Percentiles rank a stretch among this genome's conserved stretches.
phyloP scores from a whole-genome alignment of 2,329 filamentous ascomycete species.

The Zymoseptoria pseudotritici region DNA sequence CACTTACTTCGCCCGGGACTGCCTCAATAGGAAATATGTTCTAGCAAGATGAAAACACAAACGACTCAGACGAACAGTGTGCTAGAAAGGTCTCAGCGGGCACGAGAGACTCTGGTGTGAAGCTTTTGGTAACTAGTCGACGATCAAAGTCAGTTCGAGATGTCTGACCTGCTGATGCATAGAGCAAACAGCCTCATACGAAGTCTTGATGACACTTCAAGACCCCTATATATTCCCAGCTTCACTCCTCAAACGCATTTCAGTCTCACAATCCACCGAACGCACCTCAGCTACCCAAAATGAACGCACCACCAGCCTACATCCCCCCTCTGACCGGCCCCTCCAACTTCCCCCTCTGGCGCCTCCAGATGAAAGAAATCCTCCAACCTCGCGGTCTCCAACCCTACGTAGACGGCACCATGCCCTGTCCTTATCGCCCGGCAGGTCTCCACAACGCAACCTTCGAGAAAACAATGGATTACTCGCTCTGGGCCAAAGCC shows the following conservation, averaged over 20 bases:
- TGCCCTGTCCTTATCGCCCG: background rate
- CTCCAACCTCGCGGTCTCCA: background rate
- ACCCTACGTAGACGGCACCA: background rate
- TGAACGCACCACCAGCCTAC: background rate
- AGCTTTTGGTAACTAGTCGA: background rate
- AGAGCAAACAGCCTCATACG: background rate
- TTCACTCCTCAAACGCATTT: background rate
- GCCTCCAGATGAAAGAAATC: background rate
- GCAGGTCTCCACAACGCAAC: background rate
- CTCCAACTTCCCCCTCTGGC: background rate
- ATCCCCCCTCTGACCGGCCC: background rate
- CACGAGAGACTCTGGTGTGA: background rate
- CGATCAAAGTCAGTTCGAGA: background rate
- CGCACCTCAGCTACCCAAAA: background rate
- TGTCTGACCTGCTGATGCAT: background rate
- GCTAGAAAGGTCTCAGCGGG: background rate
- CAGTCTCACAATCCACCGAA: background rate
- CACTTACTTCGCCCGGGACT: background rate
- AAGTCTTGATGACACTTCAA: background rate
- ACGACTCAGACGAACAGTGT: background rate
- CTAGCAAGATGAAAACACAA: background rate
- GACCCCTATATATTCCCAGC: background rate
- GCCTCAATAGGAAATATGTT: background rate
- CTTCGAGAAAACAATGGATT: background rate
- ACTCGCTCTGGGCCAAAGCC: background rate